Conservation (phyloP, 495 filamentous ascomycete species). For the Aspergillus leporis region DNA sequence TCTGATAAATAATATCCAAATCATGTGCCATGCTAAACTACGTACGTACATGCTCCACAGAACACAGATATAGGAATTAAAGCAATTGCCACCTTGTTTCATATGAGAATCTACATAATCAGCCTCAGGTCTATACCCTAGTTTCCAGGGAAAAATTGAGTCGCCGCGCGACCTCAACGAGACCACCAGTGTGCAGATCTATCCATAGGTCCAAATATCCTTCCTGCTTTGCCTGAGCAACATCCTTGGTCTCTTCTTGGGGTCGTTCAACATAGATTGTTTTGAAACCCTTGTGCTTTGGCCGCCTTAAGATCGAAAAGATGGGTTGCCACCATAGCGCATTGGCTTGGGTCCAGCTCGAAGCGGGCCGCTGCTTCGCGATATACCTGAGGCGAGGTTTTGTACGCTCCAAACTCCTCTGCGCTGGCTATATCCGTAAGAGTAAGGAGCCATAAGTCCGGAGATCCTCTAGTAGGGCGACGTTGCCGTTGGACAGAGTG, state of each 20-base stretch:
- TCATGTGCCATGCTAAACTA: too few relatives aligned
- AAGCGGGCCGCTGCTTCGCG: conserved; percentile 61
- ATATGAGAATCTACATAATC: neutral
- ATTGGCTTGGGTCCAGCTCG: conserved; percentile 57
- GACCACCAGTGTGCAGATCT: conserved; percentile 25
- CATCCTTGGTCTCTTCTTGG: conserved; percentile 61
- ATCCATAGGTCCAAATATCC: conserved; percentile 54
- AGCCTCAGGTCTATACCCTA: neutral
- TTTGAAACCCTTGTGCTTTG: conserved; percentile 58
- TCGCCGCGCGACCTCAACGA: conserved; percentile 36
- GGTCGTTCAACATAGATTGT: conserved; percentile 75
- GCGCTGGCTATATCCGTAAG: conserved; percentile 63
- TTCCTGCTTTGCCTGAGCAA: conserved; percentile 51
- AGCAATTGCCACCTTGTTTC: too few relatives aligned
- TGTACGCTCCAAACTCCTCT: conserved; percentile 76
- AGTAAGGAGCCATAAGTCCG: conserved; percentile 52
- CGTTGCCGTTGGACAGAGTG: conserved; percentile 76
- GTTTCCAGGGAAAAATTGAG: conserved; percentile 22
- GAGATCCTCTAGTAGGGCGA: conserved; percentile 65
- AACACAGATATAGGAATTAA: too few relatives aligned
- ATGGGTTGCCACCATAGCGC: conserved; percentile 80
- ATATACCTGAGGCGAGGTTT: conserved; percentile 70
- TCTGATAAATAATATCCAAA: too few relatives aligned
- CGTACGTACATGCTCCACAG: too few relatives aligned
- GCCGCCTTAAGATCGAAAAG: conserved; percentile 67